Evolutionary conservation across 164 flowering plant genomes (phyloP), one percentile per base, ranked within the genome.

Genomic region (Vitis labrusca): DNA sequence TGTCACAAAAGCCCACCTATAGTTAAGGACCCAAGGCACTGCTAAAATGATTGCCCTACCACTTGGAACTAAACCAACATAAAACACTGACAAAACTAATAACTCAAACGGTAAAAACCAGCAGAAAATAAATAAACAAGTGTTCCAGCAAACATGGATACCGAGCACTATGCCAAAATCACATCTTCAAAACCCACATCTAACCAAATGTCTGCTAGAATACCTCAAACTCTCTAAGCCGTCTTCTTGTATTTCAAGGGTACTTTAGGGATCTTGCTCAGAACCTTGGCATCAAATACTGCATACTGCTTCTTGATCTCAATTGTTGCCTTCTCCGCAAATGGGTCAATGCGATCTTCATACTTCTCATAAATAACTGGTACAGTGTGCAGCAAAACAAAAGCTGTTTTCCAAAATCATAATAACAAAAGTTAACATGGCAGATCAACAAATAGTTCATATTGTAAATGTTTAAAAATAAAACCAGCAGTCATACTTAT

Each of bases 301-400:
- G 82, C 88, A 82, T 85, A 89, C 44, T 84, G 94, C 81, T 86
- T 89, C 79, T 84, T 88, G 66, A 86, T 63, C 76, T 85, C 86
- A 16, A 64, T 70, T 70, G 64, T 59, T 27, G 90, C 92, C 77
- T 88, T 91, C 81, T 91, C 92, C 1, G 89, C 88, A 13, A 76
- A 73, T 5, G 88, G 70, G 62, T 91, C 97, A 29, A 91, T 68
- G 76, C 86, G 75, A 75, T 89, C 89, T 65, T 87, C 94, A n/a
- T 85, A 83, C 76, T 89, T 91, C 79, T 91, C 97, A 50, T 91
- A 91, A 15, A 88, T 58, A 16, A 89, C 84, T 6, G 97, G 97
- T 54, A 91, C 83, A 0, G 94, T 88, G 79, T 84, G 86, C 68
- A 91, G 78, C 79, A 86, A 59, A n/a, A 91, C 89, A 61, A 91